Evolutionary conservation across 805 yeast species (phyloP), one percentile per base, ranked within the genome.

Genomic region (Metschnikowia dekortorum): DNA sequence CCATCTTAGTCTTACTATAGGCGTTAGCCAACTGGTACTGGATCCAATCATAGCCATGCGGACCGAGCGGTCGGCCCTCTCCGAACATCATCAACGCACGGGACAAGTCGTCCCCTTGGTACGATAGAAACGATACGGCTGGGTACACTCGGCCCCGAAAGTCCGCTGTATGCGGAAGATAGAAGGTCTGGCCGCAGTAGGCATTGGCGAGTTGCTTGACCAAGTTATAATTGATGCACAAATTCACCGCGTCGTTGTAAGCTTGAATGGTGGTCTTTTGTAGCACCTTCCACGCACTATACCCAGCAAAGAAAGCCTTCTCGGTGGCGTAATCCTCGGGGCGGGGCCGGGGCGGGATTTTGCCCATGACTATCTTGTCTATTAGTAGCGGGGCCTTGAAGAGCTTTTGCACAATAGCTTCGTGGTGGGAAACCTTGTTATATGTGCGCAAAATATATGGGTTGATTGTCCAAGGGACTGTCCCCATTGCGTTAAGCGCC

Each of bases 111-210:
- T 68, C 71, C 37, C 62, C 64, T 38, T 72, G 68, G 47, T 71
- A 71, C 3, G 69, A 60, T 31, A 73, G 53, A 18, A 61, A 39
- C 8, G 75, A 66, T 0, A 66, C 69, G 59, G 66, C 56, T 1
- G 78, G 75, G 52, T 74, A 74, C 1, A 68, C 68, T 22, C 78
- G 54, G 6, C 77, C 75, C 41, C 78, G 57, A 47, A 73, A 74
- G 54, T 74, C 78, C 39, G 68, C 52, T 6, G 57, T 52, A 49
- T 73, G 75, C 1, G 77, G 76, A 16, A 68, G 59, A 49, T 63
- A 74, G 10, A 74, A 50, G 22, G 63, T 57, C 33, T 71, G 75
- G 9, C 75, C 76, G 48, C 65, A 65, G 14, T 52, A 50, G 4
- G 58, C 63, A 8, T 61, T 59, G 2, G 69, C 67, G 3, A 71